Conservation (phyloP, 176 grass and related monocot genomes). For the Musa acuminata region DNA sequence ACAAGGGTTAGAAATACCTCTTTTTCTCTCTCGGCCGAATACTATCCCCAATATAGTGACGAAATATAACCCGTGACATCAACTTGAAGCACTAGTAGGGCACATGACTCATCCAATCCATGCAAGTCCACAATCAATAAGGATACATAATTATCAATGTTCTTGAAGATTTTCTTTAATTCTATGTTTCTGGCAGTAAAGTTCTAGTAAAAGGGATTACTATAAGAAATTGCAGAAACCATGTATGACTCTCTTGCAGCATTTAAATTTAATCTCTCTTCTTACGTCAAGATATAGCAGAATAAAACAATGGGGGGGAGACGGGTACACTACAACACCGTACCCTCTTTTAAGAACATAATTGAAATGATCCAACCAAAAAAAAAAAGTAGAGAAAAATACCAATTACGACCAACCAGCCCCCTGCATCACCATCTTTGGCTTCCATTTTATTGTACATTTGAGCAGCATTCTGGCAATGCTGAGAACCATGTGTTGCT, state of each 20-base stretch:
- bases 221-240: neutral
- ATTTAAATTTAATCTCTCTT: constrained; percentile 1
- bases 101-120: too few species aligned
- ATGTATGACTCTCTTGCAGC: neutral
- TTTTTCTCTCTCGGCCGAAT: too few species aligned
- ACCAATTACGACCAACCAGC: neutral
- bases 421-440: neutral
- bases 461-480: constrained; percentile 2
- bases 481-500: neutral
- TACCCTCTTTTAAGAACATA: neutral
- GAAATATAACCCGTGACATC: too few species aligned
- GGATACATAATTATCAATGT: too few species aligned
- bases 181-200: too few species aligned
- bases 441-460: constrained; percentile 1
- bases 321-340: neutral
- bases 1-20: too few species aligned
- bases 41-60: too few species aligned
- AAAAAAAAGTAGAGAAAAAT: neutral
- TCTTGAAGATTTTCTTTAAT: neutral
- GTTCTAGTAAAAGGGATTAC: too few species aligned
- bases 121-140: too few species aligned
- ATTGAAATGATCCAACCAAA: neutral
- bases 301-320: constrained; percentile 6
- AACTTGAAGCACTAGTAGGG: too few species aligned
- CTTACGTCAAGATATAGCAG: neutral